Base-by-base conservation (phyloP, 345 rosid species). In the Cardamine resedifolia region DNA sequence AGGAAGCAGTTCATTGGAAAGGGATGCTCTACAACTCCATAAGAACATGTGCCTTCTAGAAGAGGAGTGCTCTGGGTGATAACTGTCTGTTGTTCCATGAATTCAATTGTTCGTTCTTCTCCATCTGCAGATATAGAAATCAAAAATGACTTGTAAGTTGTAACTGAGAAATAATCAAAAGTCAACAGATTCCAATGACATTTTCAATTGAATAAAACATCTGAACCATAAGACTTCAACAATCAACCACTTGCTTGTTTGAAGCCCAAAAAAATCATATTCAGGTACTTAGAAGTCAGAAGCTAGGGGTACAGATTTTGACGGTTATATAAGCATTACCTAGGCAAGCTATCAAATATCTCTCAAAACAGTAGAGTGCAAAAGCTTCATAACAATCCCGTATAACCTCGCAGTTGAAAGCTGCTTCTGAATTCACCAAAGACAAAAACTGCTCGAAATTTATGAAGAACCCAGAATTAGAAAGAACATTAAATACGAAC, bases 351-450 rank as follows among this genome's bases (percentile, higher is more conserved):
- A 95, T 95, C 82, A 95, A 75, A 79, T 95, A 95, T 90, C 99
- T 86, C 86, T 95, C 99, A 47, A 95, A 95, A 85, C 98, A 91
- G 79, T 95, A 95, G 79, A 95, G 79, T 6, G 99, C 99, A 83
- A 95, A 91, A 74, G 99, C 99, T 84, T 95, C 99, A 71, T 95
- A 95, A 83, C 99, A 95, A 80, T 95, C 99, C 59, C 98, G 96
- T 70, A 95, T 81, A 67, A 84, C 90, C 84, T 95, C 98, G 18
- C 88, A 88, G 83, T 95, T 91, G 83, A 95, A 95, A 34, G 99
- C 99, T 55, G 90, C 89, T 79, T 76, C 84, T 36, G 99, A 95
- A 79, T 91, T 88, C 81, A 90, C 70, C 83, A 95, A 82, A 34
- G 99, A 95, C 73, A 95, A 71, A 77, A 95, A 86, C 99, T 95